phyloP scores from a whole-genome alignment of 768 basidiomycete species.

The button mushroom (Agaricus bisporus) region DNA sequence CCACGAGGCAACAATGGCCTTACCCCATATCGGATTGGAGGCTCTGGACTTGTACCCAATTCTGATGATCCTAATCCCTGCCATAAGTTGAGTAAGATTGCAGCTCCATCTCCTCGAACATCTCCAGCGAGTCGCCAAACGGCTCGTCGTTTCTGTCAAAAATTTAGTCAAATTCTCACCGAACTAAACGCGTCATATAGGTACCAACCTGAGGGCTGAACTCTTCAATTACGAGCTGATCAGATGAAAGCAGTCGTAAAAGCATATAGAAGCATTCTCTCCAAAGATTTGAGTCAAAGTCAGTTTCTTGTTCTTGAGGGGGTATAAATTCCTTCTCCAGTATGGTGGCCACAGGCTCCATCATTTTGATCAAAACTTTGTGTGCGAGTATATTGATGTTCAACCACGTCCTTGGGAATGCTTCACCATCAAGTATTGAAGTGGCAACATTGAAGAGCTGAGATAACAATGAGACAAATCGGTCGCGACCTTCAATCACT shows the following conservation, averaged over 20 bases:
- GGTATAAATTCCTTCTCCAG: slow-evolving; percentile 81
- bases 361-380: slow-evolving; percentile 81
- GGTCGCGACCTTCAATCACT: slow-evolving; percentile 86
- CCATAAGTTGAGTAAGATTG: slow-evolving; percentile 78
- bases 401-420: slow-evolving; percentile 88
- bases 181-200: neutral
- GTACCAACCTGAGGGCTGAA: slow-evolving; percentile 79
- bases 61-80: slow-evolving; percentile 78
- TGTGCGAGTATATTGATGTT: slow-evolving; percentile 88
- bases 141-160: slow-evolving; percentile 77
- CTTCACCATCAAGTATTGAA: slow-evolving; percentile 81
- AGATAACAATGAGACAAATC: slow-evolving; percentile 62
- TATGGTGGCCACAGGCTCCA: slow-evolving; percentile 75
- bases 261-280: slow-evolving; percentile 75
- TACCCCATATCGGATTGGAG: slow-evolving; percentile 65
- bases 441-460: slow-evolving; percentile 77
- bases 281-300: slow-evolving; percentile 80
- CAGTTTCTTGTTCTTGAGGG: slow-evolving; percentile 46
- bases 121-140: slow-evolving; percentile 97
- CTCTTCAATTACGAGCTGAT: slow-evolving; percentile 90
- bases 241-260: slow-evolving; percentile 79
- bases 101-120: slow-evolving; percentile 86
- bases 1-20: slow-evolving; percentile 20
- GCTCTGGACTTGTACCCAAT: slow-evolving; percentile 43
- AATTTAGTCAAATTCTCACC: neutral